A percentile compares a stretch with the other conserved stretches of the same genome.
phyloP scores from a whole-genome alignment of 2,329 filamentous ascomycete species.

The Pyricularia pennisetigena region DNA sequence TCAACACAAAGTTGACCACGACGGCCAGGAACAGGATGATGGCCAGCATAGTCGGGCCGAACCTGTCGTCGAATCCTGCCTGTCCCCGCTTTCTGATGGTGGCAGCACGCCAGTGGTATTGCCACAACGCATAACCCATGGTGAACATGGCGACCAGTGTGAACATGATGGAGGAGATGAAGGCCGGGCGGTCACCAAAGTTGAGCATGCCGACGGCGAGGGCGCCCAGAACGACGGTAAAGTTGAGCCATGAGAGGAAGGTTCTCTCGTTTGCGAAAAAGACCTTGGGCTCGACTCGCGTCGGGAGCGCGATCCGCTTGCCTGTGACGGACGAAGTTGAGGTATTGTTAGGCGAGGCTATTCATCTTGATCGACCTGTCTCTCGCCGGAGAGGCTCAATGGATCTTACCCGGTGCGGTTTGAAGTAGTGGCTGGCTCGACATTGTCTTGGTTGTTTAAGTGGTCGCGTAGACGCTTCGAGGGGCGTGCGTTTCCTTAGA shows the following conservation, averaged over 20 bases:
- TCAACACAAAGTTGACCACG: slow-evolving; percentile 90
- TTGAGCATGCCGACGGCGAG: slow-evolving; percentile 95
- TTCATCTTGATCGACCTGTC: background rate
- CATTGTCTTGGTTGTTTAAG: slow-evolving; percentile 44
- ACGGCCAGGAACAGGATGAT: slow-evolving; percentile 80
- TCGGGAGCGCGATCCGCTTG: slow-evolving; percentile 96
- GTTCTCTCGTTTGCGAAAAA: slow-evolving; percentile 99
- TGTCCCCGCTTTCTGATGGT: slow-evolving; percentile 86
- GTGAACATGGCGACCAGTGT: slow-evolving; percentile 88
- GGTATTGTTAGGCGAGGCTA: background rate
- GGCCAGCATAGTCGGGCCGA: slow-evolving; percentile 84
- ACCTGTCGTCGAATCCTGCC: slow-evolving; percentile 92
- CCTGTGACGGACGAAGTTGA: slow-evolving; percentile 38
- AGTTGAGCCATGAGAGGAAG: slow-evolving; percentile 99
- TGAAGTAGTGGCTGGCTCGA: slow-evolving; percentile 95
- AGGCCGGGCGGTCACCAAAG: slow-evolving; percentile 89
- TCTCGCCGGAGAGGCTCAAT: slow-evolving; percentile 7
- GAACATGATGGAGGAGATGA: slow-evolving; percentile 89
- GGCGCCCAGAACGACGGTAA: slow-evolving; percentile 95
- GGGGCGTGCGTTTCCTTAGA: background rate
- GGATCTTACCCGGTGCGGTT: slow-evolving; percentile 66
- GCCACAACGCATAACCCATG: slow-evolving; percentile 90
- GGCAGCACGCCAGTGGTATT: slow-evolving; percentile 94
- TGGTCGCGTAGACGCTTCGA: background rate
- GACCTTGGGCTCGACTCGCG: slow-evolving; percentile 97